Evolutionary conservation across 495 filamentous ascomycete species (phyloP).

Genomic region (Tuber microsphaerosporum): DNA sequence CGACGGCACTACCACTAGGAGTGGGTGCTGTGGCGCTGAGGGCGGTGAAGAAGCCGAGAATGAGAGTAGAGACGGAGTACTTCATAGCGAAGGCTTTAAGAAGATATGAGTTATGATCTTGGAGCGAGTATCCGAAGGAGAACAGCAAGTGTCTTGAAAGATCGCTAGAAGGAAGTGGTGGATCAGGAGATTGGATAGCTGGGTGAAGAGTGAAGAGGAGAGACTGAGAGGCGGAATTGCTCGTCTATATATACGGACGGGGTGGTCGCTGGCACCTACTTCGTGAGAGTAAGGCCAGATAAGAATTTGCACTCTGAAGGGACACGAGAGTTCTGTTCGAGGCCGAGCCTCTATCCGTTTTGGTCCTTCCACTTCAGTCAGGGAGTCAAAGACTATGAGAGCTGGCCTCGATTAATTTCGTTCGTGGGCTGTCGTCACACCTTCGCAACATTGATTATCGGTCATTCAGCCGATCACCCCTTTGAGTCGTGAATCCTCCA

Average conservation of each 20-base stretch:
- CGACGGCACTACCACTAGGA: no score
- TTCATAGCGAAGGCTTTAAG: neutral
- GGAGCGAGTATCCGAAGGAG: neutral
- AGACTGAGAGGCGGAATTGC: neutral
- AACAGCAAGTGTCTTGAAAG: conserved; percentile 1
- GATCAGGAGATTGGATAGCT: conserved; percentile 2
- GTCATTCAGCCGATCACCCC: neutral
- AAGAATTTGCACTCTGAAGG: neutral
- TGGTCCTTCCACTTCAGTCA: neutral
- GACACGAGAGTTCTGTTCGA: neutral
- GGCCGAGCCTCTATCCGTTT: neutral
- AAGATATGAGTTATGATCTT: neutral
- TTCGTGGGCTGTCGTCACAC: neutral
- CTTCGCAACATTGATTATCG: neutral
- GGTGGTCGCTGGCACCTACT: neutral
- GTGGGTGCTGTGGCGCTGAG: conserved; percentile 15
- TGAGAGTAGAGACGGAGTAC: neutral
- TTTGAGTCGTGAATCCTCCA: neutral
- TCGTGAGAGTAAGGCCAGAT: neutral
- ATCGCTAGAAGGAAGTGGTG: neutral
- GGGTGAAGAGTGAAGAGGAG: neutral
- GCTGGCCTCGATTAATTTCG: neutral
- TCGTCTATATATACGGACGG: neutral
- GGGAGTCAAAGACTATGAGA: neutral
- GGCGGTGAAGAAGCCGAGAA: conserved; percentile 14